Evolutionary conservation across 2,329 filamentous ascomycete genomes (phyloP).

Genomic region (Apiospora phragmitis): DNA sequence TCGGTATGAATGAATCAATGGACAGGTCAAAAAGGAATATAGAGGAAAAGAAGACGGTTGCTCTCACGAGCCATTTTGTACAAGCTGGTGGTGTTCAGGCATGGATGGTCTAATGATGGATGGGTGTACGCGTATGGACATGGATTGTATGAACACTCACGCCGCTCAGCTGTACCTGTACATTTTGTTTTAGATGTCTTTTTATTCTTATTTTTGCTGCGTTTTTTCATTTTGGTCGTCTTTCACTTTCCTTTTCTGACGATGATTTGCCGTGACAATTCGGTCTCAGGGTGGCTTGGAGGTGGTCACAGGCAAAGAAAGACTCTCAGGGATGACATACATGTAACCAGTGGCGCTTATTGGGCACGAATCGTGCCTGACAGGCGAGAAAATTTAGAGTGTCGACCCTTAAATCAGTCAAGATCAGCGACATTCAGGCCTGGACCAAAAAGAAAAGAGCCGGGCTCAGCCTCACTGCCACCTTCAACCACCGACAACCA

Average conservation of each 20-base stretch:
- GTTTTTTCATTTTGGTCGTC: background rate
- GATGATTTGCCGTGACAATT: background rate
- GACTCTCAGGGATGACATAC: background rate
- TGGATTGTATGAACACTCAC: slow-evolving; percentile 12
- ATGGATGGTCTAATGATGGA: slow-evolving; percentile 6
- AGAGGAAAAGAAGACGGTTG: slow-evolving; percentile 21
- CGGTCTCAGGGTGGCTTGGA: background rate
- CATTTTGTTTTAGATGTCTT: background rate
- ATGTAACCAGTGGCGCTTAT: slow-evolving; percentile 14
- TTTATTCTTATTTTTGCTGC: background rate
- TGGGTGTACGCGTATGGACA: slow-evolving; percentile 6
- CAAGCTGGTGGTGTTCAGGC: slow-evolving; percentile 14
- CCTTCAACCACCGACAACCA: background rate
- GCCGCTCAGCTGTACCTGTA: slow-evolving; percentile 7
- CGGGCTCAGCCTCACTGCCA: background rate
- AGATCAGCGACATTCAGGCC: slow-evolving; percentile 8
- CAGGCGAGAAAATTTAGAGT: background rate
- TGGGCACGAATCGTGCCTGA: slow-evolving; percentile 16
- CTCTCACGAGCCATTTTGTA: slow-evolving; percentile 23
- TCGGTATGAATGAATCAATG: background rate
- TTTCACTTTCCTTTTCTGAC: background rate
- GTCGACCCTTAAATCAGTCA: slow-evolving; percentile 1
- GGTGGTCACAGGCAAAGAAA: background rate
- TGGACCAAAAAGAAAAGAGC: slow-evolving; percentile 4
- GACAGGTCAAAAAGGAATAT: slow-evolving; percentile 15